Percentiles rank a stretch among this genome's conserved stretches.
Conservation (phyloP, 345 rosid genomes). For the Gossypium ekmanianum region DNA sequence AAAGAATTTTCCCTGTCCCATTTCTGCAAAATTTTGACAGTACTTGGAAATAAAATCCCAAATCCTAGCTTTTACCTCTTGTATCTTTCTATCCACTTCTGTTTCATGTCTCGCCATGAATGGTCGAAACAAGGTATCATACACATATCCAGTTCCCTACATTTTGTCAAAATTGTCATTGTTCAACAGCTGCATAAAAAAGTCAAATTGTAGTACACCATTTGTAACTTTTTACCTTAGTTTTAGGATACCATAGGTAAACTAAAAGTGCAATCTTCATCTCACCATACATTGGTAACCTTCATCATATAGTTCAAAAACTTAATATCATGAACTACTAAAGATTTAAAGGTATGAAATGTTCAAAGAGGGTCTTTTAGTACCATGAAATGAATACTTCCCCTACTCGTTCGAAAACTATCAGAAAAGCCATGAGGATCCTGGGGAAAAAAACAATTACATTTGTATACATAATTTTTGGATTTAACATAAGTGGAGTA, state of each 20-base stretch:
- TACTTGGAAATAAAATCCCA: constrained; percentile 21
- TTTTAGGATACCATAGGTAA: constrained; percentile 87
- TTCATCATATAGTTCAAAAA: constrained; percentile 22
- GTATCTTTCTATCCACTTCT: not conserved
- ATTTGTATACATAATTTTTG: not conserved
- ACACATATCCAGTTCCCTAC: constrained; percentile 70
- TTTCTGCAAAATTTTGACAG: constrained; percentile 50
- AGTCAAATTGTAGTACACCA: not conserved
- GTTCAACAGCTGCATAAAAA: not conserved
- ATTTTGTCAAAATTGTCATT: not conserved
- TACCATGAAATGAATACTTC: constrained; percentile 79
- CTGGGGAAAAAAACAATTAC: constrained; percentile 34
- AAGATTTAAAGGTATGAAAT: not conserved
- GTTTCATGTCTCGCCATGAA: constrained; percentile 7
- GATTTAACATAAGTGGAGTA: not conserved
- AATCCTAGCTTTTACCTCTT: not conserved
- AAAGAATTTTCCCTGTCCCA: constrained; percentile 54
- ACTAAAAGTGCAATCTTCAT: constrained; percentile 66
- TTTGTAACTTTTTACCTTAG: constrained; percentile 40
- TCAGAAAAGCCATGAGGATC: constrained; percentile 70
- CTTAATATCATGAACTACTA: not conserved
- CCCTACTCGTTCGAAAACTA: constrained; percentile 64
- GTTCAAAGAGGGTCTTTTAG: not conserved
- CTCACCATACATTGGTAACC: constrained; percentile 90
- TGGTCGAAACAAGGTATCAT: constrained; percentile 12